These are phyloP conservation scores for Epichloe scottii DNA, from an alignment of 2,329 filamentous ascomycete genomes.

Conservation along the genomic window DNA sequence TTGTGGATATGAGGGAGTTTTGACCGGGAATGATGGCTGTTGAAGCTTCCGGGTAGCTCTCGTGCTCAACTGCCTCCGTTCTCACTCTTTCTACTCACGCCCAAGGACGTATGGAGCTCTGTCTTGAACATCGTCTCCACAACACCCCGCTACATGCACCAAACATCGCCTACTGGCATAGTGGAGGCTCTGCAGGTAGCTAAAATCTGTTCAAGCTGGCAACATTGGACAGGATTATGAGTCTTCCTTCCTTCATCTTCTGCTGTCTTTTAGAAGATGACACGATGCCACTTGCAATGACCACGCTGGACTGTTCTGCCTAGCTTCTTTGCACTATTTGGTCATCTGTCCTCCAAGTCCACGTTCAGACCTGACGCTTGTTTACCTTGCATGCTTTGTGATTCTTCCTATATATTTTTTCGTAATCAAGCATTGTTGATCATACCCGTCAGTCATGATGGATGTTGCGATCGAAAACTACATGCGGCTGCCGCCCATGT, in stretches of 20 bases:
- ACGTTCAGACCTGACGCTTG: not conserved
- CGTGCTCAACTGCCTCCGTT: not conserved
- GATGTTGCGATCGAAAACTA: conserved; percentile 21
- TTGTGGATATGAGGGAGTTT: not conserved
- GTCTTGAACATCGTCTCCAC: not conserved
- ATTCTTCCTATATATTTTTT: conserved; percentile 3
- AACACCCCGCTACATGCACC: conserved; percentile 8
- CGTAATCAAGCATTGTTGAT: not conserved
- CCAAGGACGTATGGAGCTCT: not conserved
- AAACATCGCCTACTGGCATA: conserved; percentile 10
- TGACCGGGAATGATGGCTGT: not conserved
- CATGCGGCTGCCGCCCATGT: conserved; percentile 28
- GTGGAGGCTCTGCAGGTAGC: not conserved
- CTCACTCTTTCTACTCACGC: too few relatives aligned
- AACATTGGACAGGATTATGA: conserved; percentile 6
- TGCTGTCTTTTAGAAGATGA: conserved; percentile 16
- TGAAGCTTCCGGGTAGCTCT: conserved; percentile 2
- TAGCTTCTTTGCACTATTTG: conserved; percentile 16
- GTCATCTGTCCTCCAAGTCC: conserved; percentile 5
- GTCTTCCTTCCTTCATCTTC: not conserved
- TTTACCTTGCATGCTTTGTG: conserved; percentile 6
- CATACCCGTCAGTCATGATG: conserved; percentile 17
- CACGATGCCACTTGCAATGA: conserved; percentile 24
- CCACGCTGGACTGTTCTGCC: conserved; percentile 7
- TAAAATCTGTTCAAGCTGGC: conserved; percentile 1